Evolutionary conservation across 2,329 filamentous ascomycete genomes (phyloP).

Genomic region (Cordyceps militaris): DNA sequence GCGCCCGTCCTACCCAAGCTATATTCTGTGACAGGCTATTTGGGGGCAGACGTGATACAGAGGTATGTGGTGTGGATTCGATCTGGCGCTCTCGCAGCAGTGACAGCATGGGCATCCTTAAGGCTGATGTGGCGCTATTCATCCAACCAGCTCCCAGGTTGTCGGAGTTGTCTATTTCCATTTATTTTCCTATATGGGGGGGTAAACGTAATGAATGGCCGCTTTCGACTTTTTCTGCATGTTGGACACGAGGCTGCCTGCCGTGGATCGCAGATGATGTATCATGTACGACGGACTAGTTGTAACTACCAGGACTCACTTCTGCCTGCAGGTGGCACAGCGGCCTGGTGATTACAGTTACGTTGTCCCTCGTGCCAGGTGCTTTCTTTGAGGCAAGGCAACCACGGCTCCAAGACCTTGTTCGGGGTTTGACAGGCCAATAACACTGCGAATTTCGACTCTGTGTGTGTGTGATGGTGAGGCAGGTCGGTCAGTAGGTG

Average conservation of each 20-base stretch:
- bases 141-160: neutral
- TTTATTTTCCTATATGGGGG: no score
- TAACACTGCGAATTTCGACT: neutral
- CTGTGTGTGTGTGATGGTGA: neutral
- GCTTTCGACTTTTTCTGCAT: neutral
- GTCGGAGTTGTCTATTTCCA: neutral
- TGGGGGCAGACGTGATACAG: conserved; percentile 9
- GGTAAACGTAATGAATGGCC: no score
- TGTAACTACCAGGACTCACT: neutral
- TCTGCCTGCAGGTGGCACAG: conserved; percentile 6
- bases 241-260: neutral
- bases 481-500: neutral
- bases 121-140: conserved; percentile 10
- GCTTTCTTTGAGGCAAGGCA: neutral
- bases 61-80: neutral
- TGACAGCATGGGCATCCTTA: conserved; percentile 9
- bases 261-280: neutral
- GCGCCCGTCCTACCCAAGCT: no score
- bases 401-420: conserved; percentile 2
- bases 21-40: neutral
- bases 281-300: no score
- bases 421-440: neutral
- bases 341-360: conserved; percentile 1
- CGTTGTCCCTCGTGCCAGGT: neutral
- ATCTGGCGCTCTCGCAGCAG: neutral